phyloP scores from a whole-genome alignment of 2,329 filamentous ascomycete genomes.

The Xylaria arbuscula region DNA sequence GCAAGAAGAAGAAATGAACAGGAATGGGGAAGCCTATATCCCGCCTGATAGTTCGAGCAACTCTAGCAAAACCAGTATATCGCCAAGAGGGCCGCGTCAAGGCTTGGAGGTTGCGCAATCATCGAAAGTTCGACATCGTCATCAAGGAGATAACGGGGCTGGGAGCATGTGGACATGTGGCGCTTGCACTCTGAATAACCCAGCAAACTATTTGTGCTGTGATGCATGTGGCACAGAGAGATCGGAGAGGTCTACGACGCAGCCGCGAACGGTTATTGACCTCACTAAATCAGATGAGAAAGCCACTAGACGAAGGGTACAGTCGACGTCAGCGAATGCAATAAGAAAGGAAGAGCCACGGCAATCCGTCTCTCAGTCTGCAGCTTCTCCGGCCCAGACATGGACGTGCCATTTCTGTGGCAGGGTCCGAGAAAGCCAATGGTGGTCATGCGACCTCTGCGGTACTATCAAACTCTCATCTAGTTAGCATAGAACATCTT shows the following conservation, averaged over 20 bases:
- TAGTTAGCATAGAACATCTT: slow-evolving; percentile 19
- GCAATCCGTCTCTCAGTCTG: slow-evolving; percentile 3
- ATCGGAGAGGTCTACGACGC: slow-evolving; percentile 43
- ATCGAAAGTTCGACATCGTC: slow-evolving; percentile 24
- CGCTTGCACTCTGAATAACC: slow-evolving; percentile 69
- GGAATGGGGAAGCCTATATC: slow-evolving; percentile 67
- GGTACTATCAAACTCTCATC: slow-evolving; percentile 60
- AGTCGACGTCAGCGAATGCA: slow-evolving; percentile 26
- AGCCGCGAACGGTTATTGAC: slow-evolving; percentile 42
- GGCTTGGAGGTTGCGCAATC: slow-evolving; percentile 52
- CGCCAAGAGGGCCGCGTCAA: slow-evolving; percentile 55
- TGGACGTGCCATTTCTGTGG: slow-evolving; percentile 67
- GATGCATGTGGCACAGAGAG: slow-evolving; percentile 66
- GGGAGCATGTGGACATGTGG: slow-evolving; percentile 62
- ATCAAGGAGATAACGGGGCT: slow-evolving; percentile 15
- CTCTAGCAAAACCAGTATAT: background rate
- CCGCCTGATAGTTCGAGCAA: slow-evolving; percentile 55
- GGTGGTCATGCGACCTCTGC: slow-evolving; percentile 68
- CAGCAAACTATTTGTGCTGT: slow-evolving; percentile 62
- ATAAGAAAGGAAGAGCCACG: slow-evolving; percentile 26
- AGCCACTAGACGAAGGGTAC: slow-evolving; percentile 25
- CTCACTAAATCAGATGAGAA: slow-evolving; percentile 39
- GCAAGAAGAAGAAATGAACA: slow-evolving; percentile 75
- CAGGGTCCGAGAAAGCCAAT: slow-evolving; percentile 62
- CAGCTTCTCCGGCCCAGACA: slow-evolving; percentile 43